Percentiles rank a stretch among this genome's conserved stretches.
phyloP scores from a whole-genome alignment of 306 rosid genomes.

The Cucurbita maxima region DNA sequence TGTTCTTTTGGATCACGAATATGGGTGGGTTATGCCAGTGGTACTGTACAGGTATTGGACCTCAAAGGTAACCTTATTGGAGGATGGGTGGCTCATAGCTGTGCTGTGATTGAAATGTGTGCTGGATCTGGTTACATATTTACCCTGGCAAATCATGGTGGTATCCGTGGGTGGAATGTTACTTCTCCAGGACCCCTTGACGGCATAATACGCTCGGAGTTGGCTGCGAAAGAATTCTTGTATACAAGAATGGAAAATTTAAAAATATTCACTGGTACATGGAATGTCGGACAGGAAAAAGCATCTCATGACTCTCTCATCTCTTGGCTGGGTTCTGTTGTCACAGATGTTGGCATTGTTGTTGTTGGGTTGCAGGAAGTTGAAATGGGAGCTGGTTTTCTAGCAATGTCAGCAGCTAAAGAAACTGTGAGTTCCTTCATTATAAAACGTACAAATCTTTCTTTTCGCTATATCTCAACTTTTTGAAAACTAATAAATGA shows the following conservation, averaged over 20 bases:
- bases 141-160: conserved; percentile 85
- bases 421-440: conserved; percentile 58
- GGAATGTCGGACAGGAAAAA: conserved; percentile 98
- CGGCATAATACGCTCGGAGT: conserved; percentile 50
- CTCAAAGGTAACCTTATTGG: conserved; percentile 70
- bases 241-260: conserved; percentile 66
- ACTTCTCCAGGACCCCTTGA: conserved; percentile 86
- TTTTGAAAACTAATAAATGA: not conserved
- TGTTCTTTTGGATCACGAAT: conserved; percentile 64
- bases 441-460: not conserved
- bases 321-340: conserved; percentile 78
- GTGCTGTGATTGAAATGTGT: conserved; percentile 56
- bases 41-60: conserved; percentile 63
- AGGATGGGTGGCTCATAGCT: conserved; percentile 73
- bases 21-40: conserved; percentile 86
- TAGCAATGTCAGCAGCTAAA: conserved; percentile 95
- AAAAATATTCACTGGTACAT: conserved; percentile 73
- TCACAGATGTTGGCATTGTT: conserved; percentile 62
- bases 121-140: conserved; percentile 65
- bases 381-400: conserved; percentile 99
- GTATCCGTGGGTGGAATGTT: conserved; percentile 86
- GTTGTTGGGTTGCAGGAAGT: conserved; percentile 98
- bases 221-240: conserved; percentile 70
- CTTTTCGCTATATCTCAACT: not conserved
- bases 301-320: conserved; percentile 83